phyloP scores from a whole-genome alignment of 1,139 yeast species.

The Protomyces pachydermus region DNA sequence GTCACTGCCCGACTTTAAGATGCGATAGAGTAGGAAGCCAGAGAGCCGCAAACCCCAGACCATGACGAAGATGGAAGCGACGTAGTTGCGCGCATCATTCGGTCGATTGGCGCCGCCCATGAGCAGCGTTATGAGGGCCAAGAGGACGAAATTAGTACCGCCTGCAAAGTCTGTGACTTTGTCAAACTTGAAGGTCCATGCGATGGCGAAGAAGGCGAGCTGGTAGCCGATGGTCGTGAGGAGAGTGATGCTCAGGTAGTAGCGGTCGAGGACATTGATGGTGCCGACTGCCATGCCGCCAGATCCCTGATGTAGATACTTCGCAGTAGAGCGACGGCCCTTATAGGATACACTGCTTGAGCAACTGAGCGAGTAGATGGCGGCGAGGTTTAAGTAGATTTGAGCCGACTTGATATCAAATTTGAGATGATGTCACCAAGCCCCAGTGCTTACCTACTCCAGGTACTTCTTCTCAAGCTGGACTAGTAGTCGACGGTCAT shows the following conservation, averaged over 20 bases:
- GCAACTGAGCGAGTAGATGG: no score
- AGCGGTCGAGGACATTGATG: constrained; percentile 19
- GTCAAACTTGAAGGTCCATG: constrained; percentile 26
- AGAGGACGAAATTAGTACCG: constrained; percentile 20
- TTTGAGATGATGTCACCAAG: no score
- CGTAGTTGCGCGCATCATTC: constrained; percentile 21
- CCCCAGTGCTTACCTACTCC: no score
- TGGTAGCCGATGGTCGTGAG: constrained; percentile 23
- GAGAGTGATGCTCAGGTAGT: constrained; percentile 16
- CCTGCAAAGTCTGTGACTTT: constrained; percentile 26
- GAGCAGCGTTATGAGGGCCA: constrained; percentile 22
- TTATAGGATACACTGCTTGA: no score
- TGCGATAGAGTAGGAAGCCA: constrained; percentile 21
- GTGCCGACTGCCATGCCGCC: background rate
- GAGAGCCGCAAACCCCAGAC: constrained; percentile 24
- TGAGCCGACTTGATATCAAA: no score
- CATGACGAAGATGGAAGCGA: constrained; percentile 22
- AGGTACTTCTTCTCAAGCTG: no score
- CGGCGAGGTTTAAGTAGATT: no score
- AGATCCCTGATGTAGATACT: background rate
- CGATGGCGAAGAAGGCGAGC: constrained; percentile 21
- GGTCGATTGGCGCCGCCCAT: constrained; percentile 17
- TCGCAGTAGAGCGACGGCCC: no score
- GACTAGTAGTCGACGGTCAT: no score
- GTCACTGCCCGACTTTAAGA: constrained; percentile 21